Evolutionary conservation across 176 grass and related monocot species (phyloP), one percentile per base, ranked within the genome.

Genomic region (Poa pratensis): DNA sequence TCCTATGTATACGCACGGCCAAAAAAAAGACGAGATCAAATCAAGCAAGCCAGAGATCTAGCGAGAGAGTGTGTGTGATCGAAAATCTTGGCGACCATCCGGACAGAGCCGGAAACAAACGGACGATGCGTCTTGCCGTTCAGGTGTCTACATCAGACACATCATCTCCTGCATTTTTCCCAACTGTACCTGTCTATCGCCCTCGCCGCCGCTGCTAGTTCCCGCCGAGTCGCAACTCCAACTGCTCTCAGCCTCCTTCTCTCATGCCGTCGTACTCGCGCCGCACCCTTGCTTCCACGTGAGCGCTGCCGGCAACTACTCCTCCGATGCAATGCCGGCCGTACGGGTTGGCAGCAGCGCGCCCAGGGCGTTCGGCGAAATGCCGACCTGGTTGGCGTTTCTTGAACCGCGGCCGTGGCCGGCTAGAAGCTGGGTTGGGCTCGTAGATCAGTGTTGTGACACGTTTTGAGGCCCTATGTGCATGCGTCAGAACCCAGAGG

Each of bases 351-450:
- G 67, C 72, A 27, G 37, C 28, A 20, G 9, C 20, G 69, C 49
- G 6, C 66, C 13, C 35, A 19, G 20, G 81, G 45, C 34, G 76
- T 79, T 84, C 76, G 81, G 52, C 69, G 48, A 54, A 84, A 89
- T 80, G 82, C 23, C 70, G 37, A 54, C n/a, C 23, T 1, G 18
- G 27, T 27, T 30, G 50, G 24, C 30, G 3, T 57, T 42, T 45
- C 14, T 59, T 76, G 26, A 20, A 28, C 22, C 22, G 30, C 20
- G 52, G 5, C 75, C 12, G 75, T 43, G 7, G 7, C 42, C 42
- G 42, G 42, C 42, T 7, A 43, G 42, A 43, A 0, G 35, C 66
- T 22, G 9, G 2, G 10, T 22, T 35, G 18, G 37, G 67, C 4
- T 37, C 20, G 4, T 39, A 70, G 19, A 22, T 6, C 67, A 20